phyloP scores from a whole-genome alignment of 805 yeast species.

The Hemisphaericaspora nanyangensis region DNA sequence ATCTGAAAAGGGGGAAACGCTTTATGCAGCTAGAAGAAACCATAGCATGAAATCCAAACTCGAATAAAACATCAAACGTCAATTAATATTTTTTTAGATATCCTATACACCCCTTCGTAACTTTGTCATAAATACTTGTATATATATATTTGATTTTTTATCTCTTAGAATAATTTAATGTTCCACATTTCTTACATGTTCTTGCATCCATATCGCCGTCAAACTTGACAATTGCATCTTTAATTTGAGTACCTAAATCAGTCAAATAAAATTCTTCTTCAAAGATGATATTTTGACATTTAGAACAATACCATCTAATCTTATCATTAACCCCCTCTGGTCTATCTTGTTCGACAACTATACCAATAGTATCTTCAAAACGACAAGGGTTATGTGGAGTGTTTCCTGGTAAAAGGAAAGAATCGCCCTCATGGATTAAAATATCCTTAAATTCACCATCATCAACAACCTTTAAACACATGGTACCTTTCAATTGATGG shows the following conservation, averaged over 20 bases:
- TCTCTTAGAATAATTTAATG: slow-evolving; percentile 61
- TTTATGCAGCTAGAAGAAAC: slow-evolving; percentile 13
- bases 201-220: slow-evolving; percentile 60
- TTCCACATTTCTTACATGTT: slow-evolving; percentile 74
- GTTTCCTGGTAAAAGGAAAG: slow-evolving; percentile 81
- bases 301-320: slow-evolving; percentile 83
- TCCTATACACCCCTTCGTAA: not conserved
- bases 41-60: too few species aligned
- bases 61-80: not conserved
- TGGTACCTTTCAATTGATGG: slow-evolving; percentile 79
- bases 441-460: slow-evolving; percentile 71
- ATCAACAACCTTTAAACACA: slow-evolving; percentile 77
- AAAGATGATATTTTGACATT: slow-evolving; percentile 61
- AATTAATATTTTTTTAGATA: not conserved
- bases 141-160: not conserved
- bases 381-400: slow-evolving; percentile 89
- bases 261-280: slow-evolving; percentile 69
- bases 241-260: slow-evolving; percentile 89
- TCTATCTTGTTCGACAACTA: slow-evolving; percentile 90
- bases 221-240: slow-evolving; percentile 70
- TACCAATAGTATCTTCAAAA: slow-evolving; percentile 79
- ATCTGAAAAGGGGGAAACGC: slow-evolving; percentile 49
- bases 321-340: slow-evolving; percentile 68
- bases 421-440: slow-evolving; percentile 76
- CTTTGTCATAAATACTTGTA: not conserved